These are phyloP conservation scores for Claviceps cyperi DNA, from an alignment of 2,329 filamentous ascomycete species.

Conservation along the genomic window DNA sequence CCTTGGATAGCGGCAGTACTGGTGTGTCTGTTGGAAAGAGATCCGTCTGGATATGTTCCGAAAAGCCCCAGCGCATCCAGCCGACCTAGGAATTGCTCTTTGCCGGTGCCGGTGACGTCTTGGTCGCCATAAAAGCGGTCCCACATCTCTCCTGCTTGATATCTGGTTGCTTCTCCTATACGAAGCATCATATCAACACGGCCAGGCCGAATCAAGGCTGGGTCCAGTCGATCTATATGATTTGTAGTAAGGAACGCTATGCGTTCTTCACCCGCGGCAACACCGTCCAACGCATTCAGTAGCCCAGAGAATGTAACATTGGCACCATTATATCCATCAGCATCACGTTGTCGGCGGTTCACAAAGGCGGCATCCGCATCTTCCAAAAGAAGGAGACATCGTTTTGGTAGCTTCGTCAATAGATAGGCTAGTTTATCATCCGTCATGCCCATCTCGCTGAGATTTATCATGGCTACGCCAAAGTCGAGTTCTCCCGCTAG, in stretches of 20 bases:
- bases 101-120: constrained; percentile 48
- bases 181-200: constrained; percentile 87
- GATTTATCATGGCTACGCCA: constrained; percentile 81
- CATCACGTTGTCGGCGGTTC: constrained; percentile 61
- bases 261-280: constrained; percentile 88
- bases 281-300: constrained; percentile 72
- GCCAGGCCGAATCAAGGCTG: constrained; percentile 78
- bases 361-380: constrained; percentile 85
- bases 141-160: constrained; percentile 81
- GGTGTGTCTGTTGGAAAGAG: constrained; percentile 37
- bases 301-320: constrained; percentile 91
- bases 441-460: constrained; percentile 78
- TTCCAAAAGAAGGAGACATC: constrained; percentile 72
- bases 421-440: constrained; percentile 81
- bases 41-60: constrained; percentile 35
- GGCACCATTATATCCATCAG: constrained; percentile 72
- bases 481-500: constrained; percentile 86
- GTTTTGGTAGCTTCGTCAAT: constrained; percentile 68
- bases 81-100: constrained; percentile 54
- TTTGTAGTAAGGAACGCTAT: constrained; percentile 93
- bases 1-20: constrained; percentile 91
- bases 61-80: constrained; percentile 60
- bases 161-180: constrained; percentile 73
- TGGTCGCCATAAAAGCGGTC: constrained; percentile 85
- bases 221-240: constrained; percentile 77